Evolutionary conservation across 2,329 filamentous ascomycete species (phyloP), one percentile per base, ranked within the genome.

Genomic region (Hypoxylon sp.): DNA sequence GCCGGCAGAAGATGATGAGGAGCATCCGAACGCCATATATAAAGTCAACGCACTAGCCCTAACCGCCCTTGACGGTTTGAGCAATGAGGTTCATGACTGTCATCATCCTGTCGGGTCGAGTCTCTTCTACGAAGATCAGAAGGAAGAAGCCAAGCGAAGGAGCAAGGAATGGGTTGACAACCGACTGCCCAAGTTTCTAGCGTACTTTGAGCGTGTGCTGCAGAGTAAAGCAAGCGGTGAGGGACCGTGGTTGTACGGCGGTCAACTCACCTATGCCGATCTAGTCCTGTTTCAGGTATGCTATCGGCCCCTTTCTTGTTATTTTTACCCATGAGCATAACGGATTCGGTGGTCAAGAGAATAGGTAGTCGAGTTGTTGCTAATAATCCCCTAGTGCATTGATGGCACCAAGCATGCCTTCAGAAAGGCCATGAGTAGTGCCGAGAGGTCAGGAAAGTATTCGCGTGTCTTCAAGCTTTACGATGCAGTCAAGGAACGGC

Each of bases 71-170:
- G 89, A 93, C 62, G 81, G 81, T 1, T 69, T 92, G 35, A 82
- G 81, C 63, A 84, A 87, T 59, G 89, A 92, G 71, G 69, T 83
- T 1, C 89, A 92, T 66, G 87, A 92, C 62, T 84, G 82, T 17
- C 89, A 93, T 67, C 89, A 93, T 64, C 89, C 89, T 1, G 73
- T 90, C 41, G 77, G 81, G 1, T 65, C 73, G 0, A 66, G 69
- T 1, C 66, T 80, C 3, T 88, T 86, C 67, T 93, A 91, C 63
- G 87, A 91, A 64, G 87, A 91, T 17, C 89, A 93, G 71, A 90
- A 87, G 67, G 73, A 77, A 0, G 89, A 90, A 67, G 77, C 84
- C 11, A 71, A 84, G 64, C 76, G 75, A 51, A 80, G 77, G 55
- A 77, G 81, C 6, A 73, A 73, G 30, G 77, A 84, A 46, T 90